A percentile compares a stretch with the other conserved stretches of the same genome.
phyloP scores from a whole-genome alignment of 1,139 yeast species.

The Debaryomyces subglobosus region DNA sequence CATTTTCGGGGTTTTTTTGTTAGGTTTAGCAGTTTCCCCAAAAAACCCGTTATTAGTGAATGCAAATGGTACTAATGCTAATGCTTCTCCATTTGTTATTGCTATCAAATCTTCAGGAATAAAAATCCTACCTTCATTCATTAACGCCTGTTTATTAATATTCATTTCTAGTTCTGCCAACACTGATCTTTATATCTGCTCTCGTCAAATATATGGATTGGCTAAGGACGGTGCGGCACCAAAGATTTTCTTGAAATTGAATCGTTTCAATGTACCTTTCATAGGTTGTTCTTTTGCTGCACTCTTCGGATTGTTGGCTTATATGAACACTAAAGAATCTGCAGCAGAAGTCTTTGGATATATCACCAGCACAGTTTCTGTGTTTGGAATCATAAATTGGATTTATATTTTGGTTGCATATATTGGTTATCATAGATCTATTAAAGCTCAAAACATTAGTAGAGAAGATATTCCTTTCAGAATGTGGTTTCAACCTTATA shows the following conservation, averaged over 20 bases:
- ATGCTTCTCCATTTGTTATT: constrained; percentile 57
- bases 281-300: neutral
- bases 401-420: neutral
- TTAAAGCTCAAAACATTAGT: neutral
- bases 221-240: constrained; percentile 68
- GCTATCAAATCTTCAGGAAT: constrained; percentile 74
- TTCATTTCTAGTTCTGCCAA: constrained; percentile 81
- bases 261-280: neutral
- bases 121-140: constrained; percentile 64
- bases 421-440: neutral
- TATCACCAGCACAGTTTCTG: neutral
- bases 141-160: constrained; percentile 71
- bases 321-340: neutral
- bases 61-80: constrained; percentile 27
- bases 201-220: constrained; percentile 69
- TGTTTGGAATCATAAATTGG: neutral
- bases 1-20: constrained; percentile 75
- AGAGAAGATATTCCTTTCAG: neutral
- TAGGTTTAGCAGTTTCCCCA: constrained; percentile 82
- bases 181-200: constrained; percentile 78
- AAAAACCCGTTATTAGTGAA: constrained; percentile 45
- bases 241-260: constrained; percentile 33
- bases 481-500: neutral
- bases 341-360: neutral
- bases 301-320: neutral